Evolutionary conservation across 495 filamentous ascomycete genomes (phyloP), one percentile per base, ranked within the genome.

Genomic region (Aspergillus nanangensis): DNA sequence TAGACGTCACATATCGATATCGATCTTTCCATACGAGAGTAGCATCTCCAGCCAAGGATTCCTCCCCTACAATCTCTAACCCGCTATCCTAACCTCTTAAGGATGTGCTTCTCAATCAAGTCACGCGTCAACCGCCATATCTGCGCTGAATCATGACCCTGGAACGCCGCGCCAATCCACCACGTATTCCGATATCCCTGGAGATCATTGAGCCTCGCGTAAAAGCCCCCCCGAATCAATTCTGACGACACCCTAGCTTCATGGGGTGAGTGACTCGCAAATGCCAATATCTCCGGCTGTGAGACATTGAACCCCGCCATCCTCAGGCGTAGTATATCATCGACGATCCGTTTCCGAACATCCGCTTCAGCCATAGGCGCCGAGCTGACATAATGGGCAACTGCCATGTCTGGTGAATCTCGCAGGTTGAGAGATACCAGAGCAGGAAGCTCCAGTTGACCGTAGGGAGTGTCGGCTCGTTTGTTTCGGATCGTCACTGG

Each of bases 181-280:
- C 41, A 68, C 4, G 64, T 65, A 14, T 58, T 50, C 27, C 41
- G 33, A 15, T 51, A 23, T 2, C 65, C 65, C 41, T 69, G 62
- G 25, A 64, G 42, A 1, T 32, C 50, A 25, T 47, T 51, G 4
- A 66, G 43, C 10, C 53, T 44, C 11, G 47, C 45, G 34, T 66
- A 66, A 41, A 66, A 69, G 2, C 65, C 58, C 3, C 50, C 43
- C 14, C 37, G 31, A 22, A 69, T 63, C 2, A 49, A 45, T 3
- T 57, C 47, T 3, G 51, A 8, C 0, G 51, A 36, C 4, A 64
- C 58, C 1, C 13, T 25, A 31, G 63, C 14, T 18, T 52, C 17
- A 40, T 46, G 58, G 8, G 62, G 65, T 8, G 50, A 51, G 44
- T 64, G 61, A 41, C 41, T 52, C 5, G 29, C 31, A 41, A 53